Evolutionary conservation across 768 basidiomycete species (phyloP), one percentile per base, ranked within the genome.

Genomic region (Mycena indigotica): DNA sequence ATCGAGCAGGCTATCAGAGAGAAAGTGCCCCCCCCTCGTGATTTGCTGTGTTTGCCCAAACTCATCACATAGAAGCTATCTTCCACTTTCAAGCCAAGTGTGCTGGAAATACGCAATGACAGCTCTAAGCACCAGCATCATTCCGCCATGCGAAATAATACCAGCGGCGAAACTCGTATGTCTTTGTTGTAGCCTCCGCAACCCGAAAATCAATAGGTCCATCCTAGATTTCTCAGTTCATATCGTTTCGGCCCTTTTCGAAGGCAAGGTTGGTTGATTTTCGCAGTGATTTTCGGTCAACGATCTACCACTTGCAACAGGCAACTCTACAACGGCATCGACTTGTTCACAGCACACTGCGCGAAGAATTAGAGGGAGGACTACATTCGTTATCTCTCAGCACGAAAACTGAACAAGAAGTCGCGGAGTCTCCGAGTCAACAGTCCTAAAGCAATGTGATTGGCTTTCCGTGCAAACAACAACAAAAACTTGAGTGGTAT

Each of bases 61-160:
- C 39, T 28, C 28, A 44, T 29, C 23, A 8, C 39, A 30, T 52
- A 28, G 48, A 40, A 17, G 40, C 50, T 62, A 50, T 60, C 56
- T 58, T 49, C 57, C 54, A 58, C 52, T 50, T 77, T 94, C 53
- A 75, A 78, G 64, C 91, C 92, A 19, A 72, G 80, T 53, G 77
- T 79, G 65, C 77, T 94, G 67, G 77, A 68, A 53, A 87, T 94
- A 68, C 79, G 79, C 30, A 94, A 94, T 73, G 88, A 94, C 66
- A 93, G 92, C 52, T 86, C 84, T 83, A 80, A 89, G 74, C 92
- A 94, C 72, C 83, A 88, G 67, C 88, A 93, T 75, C 92, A 94
- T 74, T 80, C 81, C 55, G 79, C 92, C 46, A 94, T 94, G 92
- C 81, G 82, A 69, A 70, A 50, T 54, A 85, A 82, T 62, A 83